Evolutionary conservation across 805 yeast genomes (phyloP), one percentile per base, ranked within the genome.

Genomic region (Kazachstania psychrophila): DNA sequence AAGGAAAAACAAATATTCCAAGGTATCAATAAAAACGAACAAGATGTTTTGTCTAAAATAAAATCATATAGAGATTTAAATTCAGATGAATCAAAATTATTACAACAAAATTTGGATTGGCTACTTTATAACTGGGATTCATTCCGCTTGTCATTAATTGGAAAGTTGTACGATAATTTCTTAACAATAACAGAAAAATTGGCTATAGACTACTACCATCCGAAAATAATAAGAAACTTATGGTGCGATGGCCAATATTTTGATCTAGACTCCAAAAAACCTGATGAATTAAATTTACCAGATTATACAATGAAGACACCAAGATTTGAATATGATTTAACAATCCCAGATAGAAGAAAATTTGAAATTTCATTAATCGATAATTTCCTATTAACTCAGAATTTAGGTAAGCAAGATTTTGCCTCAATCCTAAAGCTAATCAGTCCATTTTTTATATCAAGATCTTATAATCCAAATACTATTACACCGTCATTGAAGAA

Each of bases 161-260:
- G 79, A 0, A 67, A 74, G 3, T 56, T 72, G 20, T 58, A 56
- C 36, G 70, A 70, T 41, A 75, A 72, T 47, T 75, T 70, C 42
- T 59, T 72, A 58, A 75, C 77, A 4, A 46, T 73, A 2, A 62
- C 72, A 27, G 68, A 73, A 11, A 74, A 78, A 13, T 48, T 75
- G 24, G 74, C 76, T 0, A 52, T 75, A 1, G 75, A 74, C 45
- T 55, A 70, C 5, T 61, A 48, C 31, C 82, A 76, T 53, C 79
- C 81, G 1, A 73, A 74, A 46, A 73, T 76, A 22, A 65, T 69
- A 41, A 52, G 80, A 38, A 72, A 73, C 9, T 53, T 74, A 33
- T 73, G 73, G 61, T 63, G 75, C 24, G 73, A 69, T 47, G 66
- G 72, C 2, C 46, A 42, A 18, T 42, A 42, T 23, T 26, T 58